These are phyloP conservation scores for Cyclospora cayetanensis DNA, from an alignment of 169 alveolate genomes.

Conservation along the genomic window DNA sequence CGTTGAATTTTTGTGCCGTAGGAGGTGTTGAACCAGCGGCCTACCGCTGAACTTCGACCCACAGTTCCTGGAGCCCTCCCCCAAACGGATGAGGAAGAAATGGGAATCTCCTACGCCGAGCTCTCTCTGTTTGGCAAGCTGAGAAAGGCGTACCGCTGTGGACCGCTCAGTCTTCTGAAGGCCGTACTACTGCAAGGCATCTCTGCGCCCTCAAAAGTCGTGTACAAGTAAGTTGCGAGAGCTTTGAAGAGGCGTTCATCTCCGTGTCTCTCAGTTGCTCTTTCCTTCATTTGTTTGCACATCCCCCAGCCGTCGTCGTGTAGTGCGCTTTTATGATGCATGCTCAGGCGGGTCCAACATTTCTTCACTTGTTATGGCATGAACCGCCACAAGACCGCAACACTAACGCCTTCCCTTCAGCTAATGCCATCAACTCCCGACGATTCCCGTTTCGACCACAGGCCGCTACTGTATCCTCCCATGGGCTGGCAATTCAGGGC, in stretches of 20 bases:
- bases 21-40: slow-evolving; percentile 78
- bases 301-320: neutral
- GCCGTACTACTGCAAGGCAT: slow-evolving; percentile 78
- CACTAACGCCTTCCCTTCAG: slow-evolving; percentile 88
- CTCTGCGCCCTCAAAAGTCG: neutral
- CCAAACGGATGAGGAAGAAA: slow-evolving; percentile 86
- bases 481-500: slow-evolving; percentile 48
- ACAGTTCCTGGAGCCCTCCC: slow-evolving; percentile 40
- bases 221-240: neutral
- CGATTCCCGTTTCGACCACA: slow-evolving; percentile 85
- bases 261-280: neutral
- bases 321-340: neutral
- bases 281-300: neutral
- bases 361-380: slow-evolving; percentile 83
- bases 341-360: slow-evolving; percentile 81
- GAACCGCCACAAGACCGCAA: slow-evolving; percentile 90
- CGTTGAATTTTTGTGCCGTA: neutral
- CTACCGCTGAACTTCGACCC: slow-evolving; percentile 90
- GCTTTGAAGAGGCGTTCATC: neutral
- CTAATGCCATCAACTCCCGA: slow-evolving; percentile 87
- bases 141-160: slow-evolving; percentile 80
- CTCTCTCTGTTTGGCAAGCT: slow-evolving; percentile 81
- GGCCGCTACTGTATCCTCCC: slow-evolving; percentile 73
- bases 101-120: slow-evolving; percentile 89
- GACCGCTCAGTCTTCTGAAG: slow-evolving; percentile 85